These are phyloP conservation scores for Backusella australiensis DNA, from an alignment of 192 early-diverging fungal genomes.

Conservation along the genomic window DNA sequence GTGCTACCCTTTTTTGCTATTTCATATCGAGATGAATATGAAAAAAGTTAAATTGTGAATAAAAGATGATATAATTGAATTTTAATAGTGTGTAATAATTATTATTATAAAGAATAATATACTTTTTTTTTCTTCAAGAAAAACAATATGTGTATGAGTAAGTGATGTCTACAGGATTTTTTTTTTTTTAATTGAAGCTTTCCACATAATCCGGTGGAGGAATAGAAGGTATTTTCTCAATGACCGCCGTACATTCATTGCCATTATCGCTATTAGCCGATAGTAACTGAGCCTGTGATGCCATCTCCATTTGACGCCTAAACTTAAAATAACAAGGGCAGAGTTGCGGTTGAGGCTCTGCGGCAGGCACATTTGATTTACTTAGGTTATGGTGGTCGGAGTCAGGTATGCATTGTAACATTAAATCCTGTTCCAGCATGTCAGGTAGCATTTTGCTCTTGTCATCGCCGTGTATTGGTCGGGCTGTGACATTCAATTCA, in stretches of 20 bases:
- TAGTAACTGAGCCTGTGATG: slow-evolving; percentile 9
- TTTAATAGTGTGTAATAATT: neutral
- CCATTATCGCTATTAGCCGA: neutral
- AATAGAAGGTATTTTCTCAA: slow-evolving; percentile 22
- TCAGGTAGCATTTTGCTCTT: neutral
- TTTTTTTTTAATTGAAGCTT: neutral
- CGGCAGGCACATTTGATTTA: neutral
- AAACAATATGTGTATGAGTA: neutral
- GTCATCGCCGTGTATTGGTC: neutral
- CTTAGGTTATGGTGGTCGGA: neutral
- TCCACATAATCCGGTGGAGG: slow-evolving; percentile 32
- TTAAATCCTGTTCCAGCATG: slow-evolving; percentile 5
- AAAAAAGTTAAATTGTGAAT: neutral
- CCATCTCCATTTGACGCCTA: slow-evolving; percentile 22
- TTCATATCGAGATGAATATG: neutral
- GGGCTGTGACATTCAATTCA: slow-evolving; percentile 15
- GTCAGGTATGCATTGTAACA: slow-evolving; percentile 14
- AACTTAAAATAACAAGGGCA: slow-evolving; percentile 26
- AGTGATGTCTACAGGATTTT: neutral
- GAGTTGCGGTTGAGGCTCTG: neutral
- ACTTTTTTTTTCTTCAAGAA: too few relatives aligned
- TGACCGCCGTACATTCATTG: neutral
- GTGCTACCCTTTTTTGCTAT: neutral
- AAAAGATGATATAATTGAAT: slow-evolving; percentile 1
- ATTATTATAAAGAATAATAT: neutral